Evolutionary conservation across 495 filamentous ascomycete genomes (phyloP).

Genomic region (Aspergillus affinis): DNA sequence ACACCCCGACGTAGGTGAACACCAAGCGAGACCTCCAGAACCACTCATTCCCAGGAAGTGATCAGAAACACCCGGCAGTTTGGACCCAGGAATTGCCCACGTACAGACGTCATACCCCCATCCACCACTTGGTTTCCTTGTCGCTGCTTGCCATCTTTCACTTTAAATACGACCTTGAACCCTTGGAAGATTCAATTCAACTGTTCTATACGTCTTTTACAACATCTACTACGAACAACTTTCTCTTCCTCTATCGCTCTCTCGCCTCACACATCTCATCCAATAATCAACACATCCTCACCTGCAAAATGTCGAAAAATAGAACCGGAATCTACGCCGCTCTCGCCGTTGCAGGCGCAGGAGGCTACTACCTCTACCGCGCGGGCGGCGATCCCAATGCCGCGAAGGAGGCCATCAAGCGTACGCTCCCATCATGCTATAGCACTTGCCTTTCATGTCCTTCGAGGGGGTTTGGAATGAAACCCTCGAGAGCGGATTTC

Average conservation of each 20-base stretch:
- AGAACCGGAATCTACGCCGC: conserved; percentile 58
- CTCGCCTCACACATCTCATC: background rate
- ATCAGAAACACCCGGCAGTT: too few species aligned
- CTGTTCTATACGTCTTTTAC: too few species aligned
- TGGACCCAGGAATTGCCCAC: too few species aligned
- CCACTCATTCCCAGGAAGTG: too few species aligned
- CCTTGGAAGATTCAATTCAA: too few species aligned
- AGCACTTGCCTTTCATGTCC: background rate
- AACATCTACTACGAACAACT: background rate
- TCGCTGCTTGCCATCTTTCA: too few species aligned
- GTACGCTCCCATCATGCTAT: conserved; percentile 45
- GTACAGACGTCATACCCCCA: too few species aligned
- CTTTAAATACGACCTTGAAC: too few species aligned
- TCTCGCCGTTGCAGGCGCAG: conserved; percentile 60
- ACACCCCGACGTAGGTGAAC: too few species aligned
- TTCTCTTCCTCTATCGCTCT: background rate
- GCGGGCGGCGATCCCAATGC: conserved; percentile 80
- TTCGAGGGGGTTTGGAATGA: background rate
- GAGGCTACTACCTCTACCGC: conserved; percentile 88
- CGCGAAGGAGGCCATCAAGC: conserved; percentile 78
- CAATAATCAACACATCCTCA: conserved; percentile 1
- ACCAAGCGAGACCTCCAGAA: too few species aligned
- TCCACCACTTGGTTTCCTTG: too few species aligned
- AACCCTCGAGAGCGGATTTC: background rate
- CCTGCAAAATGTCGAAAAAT: conserved; percentile 47